phyloP scores from a whole-genome alignment of 768 basidiomycete species.

The Kwoniella europaea region DNA sequence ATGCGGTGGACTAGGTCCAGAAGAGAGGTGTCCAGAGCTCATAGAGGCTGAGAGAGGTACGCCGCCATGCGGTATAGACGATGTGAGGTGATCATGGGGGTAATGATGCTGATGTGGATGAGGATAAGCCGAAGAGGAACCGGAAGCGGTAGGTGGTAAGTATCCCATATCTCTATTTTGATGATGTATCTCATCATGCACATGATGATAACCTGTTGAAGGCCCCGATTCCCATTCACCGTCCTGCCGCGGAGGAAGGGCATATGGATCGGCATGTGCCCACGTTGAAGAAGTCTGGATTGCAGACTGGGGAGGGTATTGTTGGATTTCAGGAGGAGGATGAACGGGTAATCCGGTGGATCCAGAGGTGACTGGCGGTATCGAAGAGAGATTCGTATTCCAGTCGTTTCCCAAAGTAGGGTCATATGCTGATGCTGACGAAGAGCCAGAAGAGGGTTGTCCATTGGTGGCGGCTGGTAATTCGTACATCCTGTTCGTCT shows the following conservation, averaged over 20 bases:
- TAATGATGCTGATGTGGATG: slow-evolving; percentile 13
- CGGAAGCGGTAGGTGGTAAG: neutral
- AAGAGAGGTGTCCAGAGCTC: slow-evolving; percentile 7
- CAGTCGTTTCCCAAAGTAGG: slow-evolving; percentile 8
- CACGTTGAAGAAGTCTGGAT: slow-evolving; percentile 1
- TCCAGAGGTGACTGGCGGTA: neutral
- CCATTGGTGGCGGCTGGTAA: slow-evolving; percentile 13
- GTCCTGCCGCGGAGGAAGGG: slow-evolving; percentile 1
- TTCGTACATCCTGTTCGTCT: slow-evolving; percentile 47
- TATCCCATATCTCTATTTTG: neutral
- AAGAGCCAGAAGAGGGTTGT: neutral
- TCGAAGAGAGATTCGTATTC: neutral
- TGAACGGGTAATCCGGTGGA: neutral
- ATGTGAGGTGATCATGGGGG: slow-evolving; percentile 8
- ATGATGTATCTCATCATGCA: neutral
- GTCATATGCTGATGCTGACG: neutral
- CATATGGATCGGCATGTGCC: slow-evolving; percentile 2
- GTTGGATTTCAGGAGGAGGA: neutral
- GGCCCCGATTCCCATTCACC: slow-evolving; percentile 7
- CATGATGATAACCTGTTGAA: slow-evolving; percentile 2
- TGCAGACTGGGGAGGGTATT: neutral
- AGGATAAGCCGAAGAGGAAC: neutral
- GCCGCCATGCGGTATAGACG: neutral
- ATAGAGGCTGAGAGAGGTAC: slow-evolving; percentile 7
- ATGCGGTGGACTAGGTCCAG: slow-evolving; percentile 4